phyloP scores from a whole-genome alignment of 352 stramenopile genomes.

The Blastocystis sp. region DNA sequence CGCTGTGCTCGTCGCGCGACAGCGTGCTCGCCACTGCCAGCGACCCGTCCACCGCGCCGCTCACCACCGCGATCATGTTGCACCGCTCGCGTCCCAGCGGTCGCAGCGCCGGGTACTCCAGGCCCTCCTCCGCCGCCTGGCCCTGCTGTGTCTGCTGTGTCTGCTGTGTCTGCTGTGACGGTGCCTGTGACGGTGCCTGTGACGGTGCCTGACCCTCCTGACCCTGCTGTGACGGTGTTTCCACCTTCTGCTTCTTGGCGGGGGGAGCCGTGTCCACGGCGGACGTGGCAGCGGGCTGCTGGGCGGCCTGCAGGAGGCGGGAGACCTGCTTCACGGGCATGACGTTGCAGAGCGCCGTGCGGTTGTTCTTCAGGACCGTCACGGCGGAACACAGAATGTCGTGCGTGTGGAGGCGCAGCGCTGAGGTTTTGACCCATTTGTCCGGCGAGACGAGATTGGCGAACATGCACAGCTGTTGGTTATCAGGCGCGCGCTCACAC shows the following conservation, averaged over 20 bases:
- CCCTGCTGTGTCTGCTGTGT: too few species aligned
- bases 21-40: neutral
- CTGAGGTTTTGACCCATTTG: neutral
- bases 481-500: neutral
- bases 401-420: slow-evolving; percentile 18
- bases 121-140: too few species aligned
- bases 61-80: slow-evolving; percentile 8
- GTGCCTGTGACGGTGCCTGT: too few species aligned
- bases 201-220: too few species aligned
- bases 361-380: neutral
- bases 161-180: too few species aligned
- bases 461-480: slow-evolving; percentile 34
- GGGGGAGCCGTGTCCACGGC: too few species aligned
- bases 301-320: neutral
- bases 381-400: slow-evolving; percentile 34
- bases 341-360: neutral
- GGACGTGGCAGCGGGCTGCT: too few species aligned
- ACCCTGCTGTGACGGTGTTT: too few species aligned
- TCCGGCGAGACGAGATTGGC: neutral
- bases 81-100: too few species aligned
- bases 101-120: too few species aligned
- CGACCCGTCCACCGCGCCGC: neutral
- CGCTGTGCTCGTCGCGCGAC: neutral
- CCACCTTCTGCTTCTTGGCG: too few species aligned
- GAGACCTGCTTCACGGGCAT: neutral